Evolutionary conservation across 208 protist species (phyloP).

Genomic region (Plasmodiophora brassicae): DNA sequence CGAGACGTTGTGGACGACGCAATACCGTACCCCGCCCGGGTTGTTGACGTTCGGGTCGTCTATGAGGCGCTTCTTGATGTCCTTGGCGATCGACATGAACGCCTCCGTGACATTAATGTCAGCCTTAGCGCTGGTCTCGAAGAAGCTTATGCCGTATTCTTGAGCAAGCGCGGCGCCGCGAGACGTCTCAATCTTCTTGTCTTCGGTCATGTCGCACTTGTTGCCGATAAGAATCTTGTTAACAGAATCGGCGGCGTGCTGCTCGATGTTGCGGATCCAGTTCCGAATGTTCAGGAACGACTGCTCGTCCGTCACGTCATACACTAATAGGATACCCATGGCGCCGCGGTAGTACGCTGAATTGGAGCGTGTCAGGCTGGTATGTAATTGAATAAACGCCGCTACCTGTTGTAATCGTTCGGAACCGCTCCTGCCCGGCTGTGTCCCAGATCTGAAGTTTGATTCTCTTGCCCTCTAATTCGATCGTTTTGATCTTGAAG

Average conservation of each 20-base stretch:
- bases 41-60: slow-evolving; percentile 23
- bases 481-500: slow-evolving; percentile 79
- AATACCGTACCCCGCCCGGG: background rate
- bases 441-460: slow-evolving; percentile 84
- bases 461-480: slow-evolving; percentile 74
- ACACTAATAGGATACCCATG: slow-evolving; percentile 82
- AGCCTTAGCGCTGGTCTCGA: slow-evolving; percentile 96
- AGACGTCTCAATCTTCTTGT: slow-evolving; percentile 37
- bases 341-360: slow-evolving; percentile 78
- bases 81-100: slow-evolving; percentile 86
- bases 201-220: slow-evolving; percentile 51
- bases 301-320: slow-evolving; percentile 74
- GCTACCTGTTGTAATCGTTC: slow-evolving; percentile 65
- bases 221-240: slow-evolving; percentile 81
- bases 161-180: slow-evolving; percentile 68
- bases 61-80: slow-evolving; percentile 75
- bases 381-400: slow-evolving; percentile 35
- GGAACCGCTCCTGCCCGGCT: slow-evolving; percentile 69
- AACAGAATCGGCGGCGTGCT: slow-evolving; percentile 75
- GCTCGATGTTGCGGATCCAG: slow-evolving; percentile 78
- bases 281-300: slow-evolving; percentile 68
- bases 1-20: background rate
- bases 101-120: slow-evolving; percentile 96
- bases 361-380: slow-evolving; percentile 37
- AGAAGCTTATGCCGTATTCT: slow-evolving; percentile 90